A percentile compares a stretch with the other conserved stretches of the same genome.
Conservation (phyloP, 148 eudicot genomes). For the Talinum fruticosum region DNA sequence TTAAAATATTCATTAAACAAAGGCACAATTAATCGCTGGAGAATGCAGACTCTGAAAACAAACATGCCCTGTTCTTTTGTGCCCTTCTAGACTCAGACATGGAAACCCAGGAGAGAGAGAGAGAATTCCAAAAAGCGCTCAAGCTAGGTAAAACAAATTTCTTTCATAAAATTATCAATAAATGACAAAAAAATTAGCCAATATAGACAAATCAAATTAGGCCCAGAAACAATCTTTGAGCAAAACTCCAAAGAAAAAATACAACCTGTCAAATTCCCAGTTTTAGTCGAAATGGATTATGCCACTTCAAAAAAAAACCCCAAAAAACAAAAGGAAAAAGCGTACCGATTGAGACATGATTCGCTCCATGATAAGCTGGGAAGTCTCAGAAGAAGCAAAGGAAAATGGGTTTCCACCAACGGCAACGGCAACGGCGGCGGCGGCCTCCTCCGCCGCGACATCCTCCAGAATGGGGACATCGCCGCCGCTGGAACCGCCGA, state of each 20-base stretch:
- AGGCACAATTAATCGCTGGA: not conserved
- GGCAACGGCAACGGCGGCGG: conserved; percentile 17
- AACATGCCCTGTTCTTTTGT: conserved; percentile 7
- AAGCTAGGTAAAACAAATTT: not conserved
- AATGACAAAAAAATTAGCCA: not conserved
- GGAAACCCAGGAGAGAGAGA: no score
- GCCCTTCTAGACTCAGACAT: not conserved
- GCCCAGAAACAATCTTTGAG: not conserved
- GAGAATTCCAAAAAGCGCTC: no score
- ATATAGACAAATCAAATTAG: not conserved
- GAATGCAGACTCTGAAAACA: not conserved
- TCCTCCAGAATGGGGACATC: conserved; percentile 45
- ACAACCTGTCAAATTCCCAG: no score
- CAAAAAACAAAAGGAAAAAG: not conserved
- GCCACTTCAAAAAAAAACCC: no score
- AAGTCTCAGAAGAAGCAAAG: conserved; percentile 80
- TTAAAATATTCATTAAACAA: not conserved
- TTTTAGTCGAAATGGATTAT: no score
- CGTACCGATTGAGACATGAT: conserved; percentile 85
- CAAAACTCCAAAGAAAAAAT: not conserved
- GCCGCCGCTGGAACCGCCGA: conserved; percentile 3
- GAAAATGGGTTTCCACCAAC: conserved; percentile 66
- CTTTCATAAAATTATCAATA: not conserved
- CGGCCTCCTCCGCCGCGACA: conserved; percentile 41
- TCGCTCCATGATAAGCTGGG: conserved; percentile 85